Base-by-base conservation (phyloP, 352 stramenopile species). In the Globisporangium nagaii region DNA sequence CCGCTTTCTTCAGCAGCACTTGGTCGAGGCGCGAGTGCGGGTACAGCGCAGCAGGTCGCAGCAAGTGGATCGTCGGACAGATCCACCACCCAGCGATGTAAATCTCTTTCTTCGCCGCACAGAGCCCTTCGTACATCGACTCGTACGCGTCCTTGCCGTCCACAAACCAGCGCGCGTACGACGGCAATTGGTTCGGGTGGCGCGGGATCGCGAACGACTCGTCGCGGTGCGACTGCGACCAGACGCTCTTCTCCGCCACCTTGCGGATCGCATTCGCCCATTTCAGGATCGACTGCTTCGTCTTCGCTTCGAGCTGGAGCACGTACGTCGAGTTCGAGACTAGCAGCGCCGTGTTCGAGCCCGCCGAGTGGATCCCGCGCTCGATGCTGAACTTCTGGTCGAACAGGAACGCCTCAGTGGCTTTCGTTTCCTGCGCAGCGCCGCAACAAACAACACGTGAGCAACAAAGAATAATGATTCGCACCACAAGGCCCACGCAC, bases 31-130 rank as follows among this genome's bases (percentile, higher is more conserved):
- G 69, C 22, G 80, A 87, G 7, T 90, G 63, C 1, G 80, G 79
- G 45, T 79, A 78, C 13, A 75, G 37, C 20, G 72, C 63, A 0
- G 78, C 72, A 7, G 81, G 81, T 13, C 89, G 86, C 17, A 82
- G 54, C 31, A 97, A 61, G 56, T 91, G 75, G n/a, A 95, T 88
- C 6, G 71, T 88, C 5, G 86, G 86, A 45, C 80, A 90, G 19
- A 96, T 82, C 83, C 89, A 96, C 89, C 89, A 97, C 4, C 83
- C 88, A 10, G 85, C 83, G 44, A 97, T 94, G 52, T 95, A 96
- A 51, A 97, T 95, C 63, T 96, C 75, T 55, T 86, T 90, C 41
- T 58, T 80, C 4, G 89, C 88, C 1, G 58, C 60, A 13, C 62
- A 46, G 3, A 97, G 70, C 5, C 56, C 75, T 24, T 86, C 65